Conservation (phyloP, 306 rosid genomes). For the Cyclanthera cordifolia region DNA sequence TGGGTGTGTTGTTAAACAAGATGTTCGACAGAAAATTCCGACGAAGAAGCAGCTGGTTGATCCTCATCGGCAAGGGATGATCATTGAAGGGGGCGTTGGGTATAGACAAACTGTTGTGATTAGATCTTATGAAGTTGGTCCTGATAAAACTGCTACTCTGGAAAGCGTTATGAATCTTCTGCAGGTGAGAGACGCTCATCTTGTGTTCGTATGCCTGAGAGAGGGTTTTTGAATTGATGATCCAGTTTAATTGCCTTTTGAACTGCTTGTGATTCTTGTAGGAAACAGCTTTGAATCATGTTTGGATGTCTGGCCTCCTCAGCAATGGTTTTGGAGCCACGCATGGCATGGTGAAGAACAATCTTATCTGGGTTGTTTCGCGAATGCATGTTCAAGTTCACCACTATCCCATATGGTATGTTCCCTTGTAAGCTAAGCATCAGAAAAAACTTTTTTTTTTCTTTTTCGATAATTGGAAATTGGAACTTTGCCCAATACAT, state of each 20-base stretch:
- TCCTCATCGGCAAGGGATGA: conserved; percentile 63
- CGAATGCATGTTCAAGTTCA: conserved; percentile 80
- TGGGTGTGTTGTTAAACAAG: conserved; percentile 18
- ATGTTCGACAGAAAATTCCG: conserved; percentile 56
- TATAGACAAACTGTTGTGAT: conserved; percentile 77
- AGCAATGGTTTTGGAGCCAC: conserved; percentile 95
- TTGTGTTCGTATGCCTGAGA: background rate
- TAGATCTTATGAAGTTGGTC: conserved; percentile 86
- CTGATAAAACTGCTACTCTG: conserved; percentile 81
- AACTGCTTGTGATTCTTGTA: conserved; percentile 20
- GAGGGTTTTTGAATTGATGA: background rate
- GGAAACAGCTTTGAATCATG: conserved; percentile 91
- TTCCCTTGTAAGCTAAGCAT: background rate
- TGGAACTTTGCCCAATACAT: too few relatives aligned
- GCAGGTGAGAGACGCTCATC: conserved; percentile 35
- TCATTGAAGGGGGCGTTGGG: conserved; percentile 66
- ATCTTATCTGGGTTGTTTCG: conserved; percentile 90
- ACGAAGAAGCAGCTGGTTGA: conserved; percentile 67
- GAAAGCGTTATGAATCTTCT: conserved; percentile 77
- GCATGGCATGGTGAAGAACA: conserved; percentile 73
- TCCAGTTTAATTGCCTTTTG: background rate
- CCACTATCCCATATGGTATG: conserved; percentile 75
- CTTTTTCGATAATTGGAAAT: too few relatives aligned
- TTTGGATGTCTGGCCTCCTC: conserved; percentile 89
- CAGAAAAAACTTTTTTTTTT: background rate